These are phyloP conservation scores for Fusarium fujikuroi DNA, from an alignment of 2,329 filamentous ascomycete genomes.

Conservation along the genomic window DNA sequence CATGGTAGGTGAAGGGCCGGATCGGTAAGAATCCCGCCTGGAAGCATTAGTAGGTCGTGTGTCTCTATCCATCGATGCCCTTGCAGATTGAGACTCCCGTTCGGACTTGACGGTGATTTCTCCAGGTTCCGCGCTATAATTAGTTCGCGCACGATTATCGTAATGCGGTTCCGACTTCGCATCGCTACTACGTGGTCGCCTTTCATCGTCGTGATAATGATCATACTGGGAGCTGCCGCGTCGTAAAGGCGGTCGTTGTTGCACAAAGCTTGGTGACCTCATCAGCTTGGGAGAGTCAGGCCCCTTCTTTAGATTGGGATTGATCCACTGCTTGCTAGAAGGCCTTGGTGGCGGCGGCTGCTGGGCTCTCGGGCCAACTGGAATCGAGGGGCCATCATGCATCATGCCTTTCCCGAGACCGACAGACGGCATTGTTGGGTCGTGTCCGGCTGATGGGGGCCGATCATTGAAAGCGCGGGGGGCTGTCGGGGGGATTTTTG, in stretches of 20 bases:
- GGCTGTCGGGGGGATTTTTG: slow-evolving; percentile 65
- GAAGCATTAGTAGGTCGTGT: slow-evolving; percentile 20
- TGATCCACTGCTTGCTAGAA: slow-evolving; percentile 70
- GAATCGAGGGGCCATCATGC: slow-evolving; percentile 61
- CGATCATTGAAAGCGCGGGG: slow-evolving; percentile 64
- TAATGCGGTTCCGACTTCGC: slow-evolving; percentile 57
- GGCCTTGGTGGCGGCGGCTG: slow-evolving; percentile 57
- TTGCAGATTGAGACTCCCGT: slow-evolving; percentile 51
- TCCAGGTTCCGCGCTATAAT: slow-evolving; percentile 59
- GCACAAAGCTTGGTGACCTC: slow-evolving; percentile 61
- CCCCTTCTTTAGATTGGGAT: slow-evolving; percentile 62
- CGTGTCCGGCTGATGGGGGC: slow-evolving; percentile 55
- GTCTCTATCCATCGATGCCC: slow-evolving; percentile 42
- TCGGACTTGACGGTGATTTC: slow-evolving; percentile 57
- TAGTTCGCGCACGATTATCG: slow-evolving; percentile 52
- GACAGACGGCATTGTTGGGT: slow-evolving; percentile 50
- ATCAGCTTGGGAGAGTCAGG: slow-evolving; percentile 64
- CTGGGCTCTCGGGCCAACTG: slow-evolving; percentile 64
- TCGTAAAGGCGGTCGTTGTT: slow-evolving; percentile 53
- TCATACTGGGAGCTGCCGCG: slow-evolving; percentile 51
- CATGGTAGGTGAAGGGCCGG: slow-evolving; percentile 40
- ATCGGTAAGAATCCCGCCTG: slow-evolving; percentile 31
- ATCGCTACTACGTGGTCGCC: slow-evolving; percentile 64
- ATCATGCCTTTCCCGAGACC: slow-evolving; percentile 55
- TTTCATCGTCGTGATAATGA: slow-evolving; percentile 53